Base-by-base conservation (phyloP, 768 basidiomycete species). In the Suillus ampliporus region DNA sequence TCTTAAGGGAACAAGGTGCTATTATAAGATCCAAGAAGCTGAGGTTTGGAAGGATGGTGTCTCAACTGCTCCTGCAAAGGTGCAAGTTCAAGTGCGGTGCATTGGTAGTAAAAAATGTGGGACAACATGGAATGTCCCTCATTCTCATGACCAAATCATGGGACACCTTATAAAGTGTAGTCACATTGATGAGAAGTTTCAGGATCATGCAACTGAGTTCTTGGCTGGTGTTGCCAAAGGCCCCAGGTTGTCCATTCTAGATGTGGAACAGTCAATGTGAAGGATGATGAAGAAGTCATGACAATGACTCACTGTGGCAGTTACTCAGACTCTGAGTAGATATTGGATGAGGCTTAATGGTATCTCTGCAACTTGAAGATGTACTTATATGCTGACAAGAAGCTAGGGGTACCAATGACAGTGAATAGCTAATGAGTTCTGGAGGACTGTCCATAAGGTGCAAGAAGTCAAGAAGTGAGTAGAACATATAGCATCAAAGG, bases 91-190 rank as follows among this genome's bases (percentile, higher is more conserved):
- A 23, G 37, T 48, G 1, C 15, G 38, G n/a, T 63, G 65, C 11
- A 51, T 63, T 15, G 59, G 34, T 1, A 63, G 59, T 40, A 10
- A 54, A 38, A 59, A 59, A 17, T 64, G 62, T 37, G 6, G 19
- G 8, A 58, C 51, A 15, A 48, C 52, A n/a, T 64, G 62, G 62
- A 44, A 28, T 5, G 44, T 15, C 13, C 58, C 62, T 13, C 5
- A n/a, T 19, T 35, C 44, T 21, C 14, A 5, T 8, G 58, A 64
- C 15, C 35, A 15, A 10, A 38, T 64, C 14, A 41, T 64, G 23
- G 62, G 35, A 23, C 62, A 64, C 17, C 23, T 51, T 8, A 31
- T 43, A 17, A 64, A 64, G 58, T 64, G 62, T 23, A 38, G 23
- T 28, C 60, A 31, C 26, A 23, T 60, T 40, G 21, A 35, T 34